Evolutionary conservation across 306 rosid species (phyloP), one percentile per base, ranked within the genome.

Genomic region (Inga laurina): DNA sequence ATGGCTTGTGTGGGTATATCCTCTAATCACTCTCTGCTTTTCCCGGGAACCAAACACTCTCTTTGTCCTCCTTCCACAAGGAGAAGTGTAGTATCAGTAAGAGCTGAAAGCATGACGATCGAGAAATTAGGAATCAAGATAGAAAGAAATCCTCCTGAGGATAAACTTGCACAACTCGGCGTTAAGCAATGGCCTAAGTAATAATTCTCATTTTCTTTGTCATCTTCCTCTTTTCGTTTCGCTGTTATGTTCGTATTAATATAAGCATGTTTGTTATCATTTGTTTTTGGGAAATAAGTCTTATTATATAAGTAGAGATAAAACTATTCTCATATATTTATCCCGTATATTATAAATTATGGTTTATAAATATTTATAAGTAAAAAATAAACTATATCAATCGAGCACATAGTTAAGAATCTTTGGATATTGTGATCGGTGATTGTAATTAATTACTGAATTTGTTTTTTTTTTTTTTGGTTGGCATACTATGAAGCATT

Each of bases 121-220:
- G 97, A 91, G 75, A 93, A 89, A 77, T 77, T 81, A 14, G 99
- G 99, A 41, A 91, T 96, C 93, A 93, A 91, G 86, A 85, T 93
- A 69, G 93, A 96, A 83, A 91, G 74, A 76, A 91, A 88, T 78
- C 98, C 97, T 86, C 91, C 94, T 51, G 93, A 91, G 78, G 84
- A 92, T 51, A 96, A 85, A 79, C 98, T 92, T 86, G 71, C 89
- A 16, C 90, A 91, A 77, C 88, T 94, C 5, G 98, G 97, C 30
- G 90, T 92, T 82, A 87, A 82, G 65, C 88, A 88, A 21, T 96
- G 99, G 99, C 97, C 97, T 80, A 92, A 93, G 99, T 95, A 83
- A 66, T 95, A 83, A 66, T 21, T 39, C 39, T 74, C 10, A 18
- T 77, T 51, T 51, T 78, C 76, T 21, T 13, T 59, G 14, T 22